Evolutionary conservation across 202 grass and related monocot genomes (phyloP).

Genomic region (Musa balbisiana): DNA sequence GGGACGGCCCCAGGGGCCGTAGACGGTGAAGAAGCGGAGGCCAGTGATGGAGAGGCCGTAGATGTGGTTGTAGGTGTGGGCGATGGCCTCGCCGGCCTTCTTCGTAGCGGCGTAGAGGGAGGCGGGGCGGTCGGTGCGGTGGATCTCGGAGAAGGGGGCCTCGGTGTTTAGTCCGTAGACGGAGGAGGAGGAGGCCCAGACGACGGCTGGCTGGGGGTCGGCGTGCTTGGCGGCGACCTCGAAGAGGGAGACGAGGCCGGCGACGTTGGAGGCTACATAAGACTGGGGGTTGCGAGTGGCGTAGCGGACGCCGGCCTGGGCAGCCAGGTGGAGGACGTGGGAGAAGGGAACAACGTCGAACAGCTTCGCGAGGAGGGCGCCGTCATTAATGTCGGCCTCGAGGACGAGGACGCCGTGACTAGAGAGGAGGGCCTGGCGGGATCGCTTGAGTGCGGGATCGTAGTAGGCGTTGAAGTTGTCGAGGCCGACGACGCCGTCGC

Average conservation of each 20-base stretch:
- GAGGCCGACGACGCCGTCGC: conserved; percentile 58
- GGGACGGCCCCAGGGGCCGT: conserved; percentile 89
- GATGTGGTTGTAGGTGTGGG: conserved; percentile 92
- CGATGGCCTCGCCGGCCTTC: conserved; percentile 95
- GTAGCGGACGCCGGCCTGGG: conserved; percentile 86
- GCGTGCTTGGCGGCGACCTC: conserved; percentile 72
- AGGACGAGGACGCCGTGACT: conserved; percentile 50
- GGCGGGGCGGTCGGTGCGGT: conserved; percentile 84
- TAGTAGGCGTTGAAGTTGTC: conserved; percentile 99
- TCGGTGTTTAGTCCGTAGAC: conserved; percentile 84
- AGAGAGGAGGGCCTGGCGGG: conserved; percentile 43
- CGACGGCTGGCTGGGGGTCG: conserved; percentile 80
- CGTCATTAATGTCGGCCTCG: conserved; percentile 94
- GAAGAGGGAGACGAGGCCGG: conserved; percentile 66
- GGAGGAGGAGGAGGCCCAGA: conserved; percentile 87
- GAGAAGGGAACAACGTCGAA: conserved; percentile 70
- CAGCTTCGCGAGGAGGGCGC: conserved; percentile 33
- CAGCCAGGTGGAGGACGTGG: conserved; percentile 89
- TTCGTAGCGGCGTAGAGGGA: conserved; percentile 95
- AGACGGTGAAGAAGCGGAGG: conserved; percentile 96
- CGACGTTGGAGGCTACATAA: conserved; percentile 90
- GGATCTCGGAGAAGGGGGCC: conserved; percentile 75
- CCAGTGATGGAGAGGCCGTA: conserved; percentile 96
- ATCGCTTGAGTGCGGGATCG: conserved; percentile 71
- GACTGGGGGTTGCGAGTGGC: conserved; percentile 82